Evolutionary conservation across 495 filamentous ascomycete genomes (phyloP).

Genomic region (Neurospora discreta): DNA sequence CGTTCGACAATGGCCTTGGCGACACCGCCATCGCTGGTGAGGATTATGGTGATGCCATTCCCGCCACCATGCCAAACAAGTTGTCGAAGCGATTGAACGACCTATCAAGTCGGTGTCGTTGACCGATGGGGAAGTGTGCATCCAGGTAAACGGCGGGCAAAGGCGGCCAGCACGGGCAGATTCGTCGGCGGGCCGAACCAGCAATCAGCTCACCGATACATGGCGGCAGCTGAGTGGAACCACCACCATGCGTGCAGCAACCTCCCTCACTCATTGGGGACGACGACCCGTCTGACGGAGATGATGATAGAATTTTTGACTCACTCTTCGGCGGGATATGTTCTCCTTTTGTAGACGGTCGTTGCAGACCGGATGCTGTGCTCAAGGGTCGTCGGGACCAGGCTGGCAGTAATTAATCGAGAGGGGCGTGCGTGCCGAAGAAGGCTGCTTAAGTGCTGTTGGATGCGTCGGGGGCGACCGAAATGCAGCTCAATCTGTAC

Average conservation of each 20-base stretch:
- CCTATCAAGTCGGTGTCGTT: background rate
- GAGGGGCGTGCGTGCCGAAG: background rate
- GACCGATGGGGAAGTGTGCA: background rate
- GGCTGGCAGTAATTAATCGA: background rate
- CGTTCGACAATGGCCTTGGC: background rate
- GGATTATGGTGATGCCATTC: background rate
- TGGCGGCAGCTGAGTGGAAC: background rate
- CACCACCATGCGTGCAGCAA: background rate
- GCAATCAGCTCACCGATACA: background rate
- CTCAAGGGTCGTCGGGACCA: background rate
- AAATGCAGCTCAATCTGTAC: background rate
- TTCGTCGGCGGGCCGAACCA: background rate
- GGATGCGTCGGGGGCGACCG: background rate
- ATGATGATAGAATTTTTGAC: background rate
- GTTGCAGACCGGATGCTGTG: background rate
- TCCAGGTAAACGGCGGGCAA: background rate
- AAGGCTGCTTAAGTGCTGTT: background rate
- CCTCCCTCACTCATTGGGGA: background rate
- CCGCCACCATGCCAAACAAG: background rate
- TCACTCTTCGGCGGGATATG: background rate
- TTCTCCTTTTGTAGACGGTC: background rate
- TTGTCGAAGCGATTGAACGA: background rate
- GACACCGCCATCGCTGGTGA: background rate
- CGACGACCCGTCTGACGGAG: background rate
- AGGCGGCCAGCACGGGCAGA: background rate